Base-by-base conservation (phyloP, 345 rosid genomes). In the Bruguiera gymnorhiza region DNA sequence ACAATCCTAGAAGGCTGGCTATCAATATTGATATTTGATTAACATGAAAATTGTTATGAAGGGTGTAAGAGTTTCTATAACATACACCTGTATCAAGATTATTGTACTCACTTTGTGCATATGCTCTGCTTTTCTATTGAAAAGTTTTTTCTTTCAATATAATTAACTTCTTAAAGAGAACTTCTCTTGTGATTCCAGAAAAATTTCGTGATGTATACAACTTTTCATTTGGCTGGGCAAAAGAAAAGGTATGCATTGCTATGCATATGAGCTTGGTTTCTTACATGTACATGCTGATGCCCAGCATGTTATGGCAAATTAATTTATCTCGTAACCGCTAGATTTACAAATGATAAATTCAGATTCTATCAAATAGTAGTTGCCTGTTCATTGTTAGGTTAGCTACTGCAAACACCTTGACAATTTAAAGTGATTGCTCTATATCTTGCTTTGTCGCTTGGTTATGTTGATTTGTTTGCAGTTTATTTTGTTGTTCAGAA, bases 211-310 rank as follows among this genome's bases (percentile, higher is more conserved):
- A 95, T 62, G 92, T 95, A 59, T 88, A 95, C 78, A 92, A 90
- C 82, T 95, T 90, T 76, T 92, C 99, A 66, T 95, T 92, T 83
- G 93, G 89, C 64, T 95, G 99, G 98, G 98, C 98, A 63, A 95
- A 87, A 82, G 99, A 95, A 82, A 95, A 95, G 97, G 99, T 95
- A 81, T 39, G 30, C 29, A 13, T 8, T 72, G 65, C 67, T 52
- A n/a, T 60, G 13, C 65, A 51, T 10, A 31, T 15, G 5, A n/a
- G 52, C 36, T 11, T 29, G 19, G 8, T 18, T 20, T 67, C 60
- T 10, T 31, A 6, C 55, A 52, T 31, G 8, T 53, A 21, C 54
- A 30, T 18, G 46, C 9, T 63, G 24, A 29, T 37, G 26, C 30
- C 36, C 62, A 50, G 48, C 48, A 8, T 26, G 26, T 61, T 43